Evolutionary conservation across 306 rosid species (phyloP), one percentile per base, ranked within the genome.

Genomic region (Gleditsia sinensis): DNA sequence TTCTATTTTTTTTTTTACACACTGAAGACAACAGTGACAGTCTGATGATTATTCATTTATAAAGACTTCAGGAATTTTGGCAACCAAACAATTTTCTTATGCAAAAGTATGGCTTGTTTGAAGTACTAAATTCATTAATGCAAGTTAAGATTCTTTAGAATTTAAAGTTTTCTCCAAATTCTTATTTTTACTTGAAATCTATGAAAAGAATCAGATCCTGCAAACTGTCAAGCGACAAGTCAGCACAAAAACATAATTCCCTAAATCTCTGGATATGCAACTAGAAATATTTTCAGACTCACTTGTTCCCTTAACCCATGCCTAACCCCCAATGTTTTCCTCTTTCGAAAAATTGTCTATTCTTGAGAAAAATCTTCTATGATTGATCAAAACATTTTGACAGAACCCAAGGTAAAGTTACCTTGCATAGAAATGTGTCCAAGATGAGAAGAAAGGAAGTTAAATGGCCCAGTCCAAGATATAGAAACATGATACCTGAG

Each of bases 401-500:
- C 42, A 32, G 36, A 39, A 48, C 73, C 42, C 75, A 63, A 19
- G 24, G 67, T 65, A 58, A 58, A 67, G 53, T 43, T 61, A 37
- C 64, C n/a, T 23, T 11, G 46, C 75, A 78, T 11, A 39, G 32
- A 69, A 48, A 50, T 55, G 19, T 56, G 46, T 40, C 19, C 42
- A 19, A 0, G 20, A 11, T 10, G 6, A 14, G 55, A 72, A 19
- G 25, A 37, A 64, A 56, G 36, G 33, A 42, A 33, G 13, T 67
- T 17, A 65, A 67, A 17, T 28, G 20, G 25, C 50, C 50, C 61
- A 7, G 24, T 67, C 42, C 43, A 46, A 32, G 16, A 50, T 21
- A 39, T 55, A 43, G 51, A 79, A 76, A 65, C 32, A 30, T 63
- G 6, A 62, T 85, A 94, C 99, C 99, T 94, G 99, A 30, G 95